Base-by-base conservation (phyloP, 2,329 filamentous ascomycete species). In the Bretziella fagacearum region DNA sequence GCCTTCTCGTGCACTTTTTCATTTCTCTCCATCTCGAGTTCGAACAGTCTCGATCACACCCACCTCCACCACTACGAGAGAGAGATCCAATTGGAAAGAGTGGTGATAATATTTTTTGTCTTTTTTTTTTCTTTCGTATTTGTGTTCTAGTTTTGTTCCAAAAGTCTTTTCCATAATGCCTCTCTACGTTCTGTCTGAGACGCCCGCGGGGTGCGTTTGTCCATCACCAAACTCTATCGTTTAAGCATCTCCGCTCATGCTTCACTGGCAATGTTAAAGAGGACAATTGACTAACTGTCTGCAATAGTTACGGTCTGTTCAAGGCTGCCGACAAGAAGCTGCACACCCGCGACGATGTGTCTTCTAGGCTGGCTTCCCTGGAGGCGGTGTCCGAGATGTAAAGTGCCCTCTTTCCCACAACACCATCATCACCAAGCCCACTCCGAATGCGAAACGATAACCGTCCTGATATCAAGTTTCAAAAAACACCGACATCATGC, bases 291-390 rank as follows among this genome's bases (percentile, higher is more conserved):
- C 36, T 53, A 26, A 51, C 45, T 20, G 17, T 17, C 13, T 51
- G 33, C 17, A 45, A 15, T 57, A 93, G 91, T 63, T 96, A 96
- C 70, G 91, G 87, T 65, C 77, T 98, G 63, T 86, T 98, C 71
- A 96, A 98, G 74, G 83, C 89, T 57, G 85, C 87, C 64, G 89
- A 96, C 74, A 96, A 95, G 77, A 96, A 96, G 72, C 75, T 96
- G 51, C 72, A 98, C 55, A 91, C 93, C 65, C 79, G 82, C 59
- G 81, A 89, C 65, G 79, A 87, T 59, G 66, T 93, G 53, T 73
- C 75, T 46, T 71, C 77, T 53, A 79, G 91, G 62, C 72, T 86
- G 52, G 74, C 78, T 54, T 81, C 81, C 51, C 79, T 85, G 29
- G 86, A 95, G 64, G 83, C 83, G 57, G 76, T 93, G 54, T 84